Evolutionary conservation across 2,329 filamentous ascomycete genomes (phyloP).

Genomic region (Colletotrichum musae): DNA sequence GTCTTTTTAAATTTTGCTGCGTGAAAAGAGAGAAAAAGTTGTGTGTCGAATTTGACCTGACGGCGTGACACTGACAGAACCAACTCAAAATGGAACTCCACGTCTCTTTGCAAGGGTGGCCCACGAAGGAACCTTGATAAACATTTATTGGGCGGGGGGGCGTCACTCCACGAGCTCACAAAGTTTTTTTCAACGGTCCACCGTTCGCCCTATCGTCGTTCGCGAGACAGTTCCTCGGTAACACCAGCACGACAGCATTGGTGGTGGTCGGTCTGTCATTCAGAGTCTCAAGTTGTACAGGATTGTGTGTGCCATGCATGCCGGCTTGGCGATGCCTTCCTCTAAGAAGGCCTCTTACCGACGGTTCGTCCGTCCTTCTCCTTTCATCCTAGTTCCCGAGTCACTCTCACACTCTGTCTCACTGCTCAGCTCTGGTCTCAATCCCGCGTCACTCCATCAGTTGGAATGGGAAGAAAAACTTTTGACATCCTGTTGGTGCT

Average conservation of each 20-base stretch:
- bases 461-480: neutral
- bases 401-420: constrained; percentile 1
- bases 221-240: constrained; percentile 18
- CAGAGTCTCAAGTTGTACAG: too few species aligned
- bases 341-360: neutral
- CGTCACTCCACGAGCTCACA: too few species aligned
- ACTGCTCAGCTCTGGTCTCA: neutral
- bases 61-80: too few species aligned
- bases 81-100: too few species aligned
- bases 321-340: constrained; percentile 10
- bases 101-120: too few species aligned
- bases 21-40: too few species aligned
- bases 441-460: neutral
- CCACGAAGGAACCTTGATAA: too few species aligned
- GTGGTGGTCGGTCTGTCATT: neutral
- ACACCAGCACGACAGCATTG: neutral
- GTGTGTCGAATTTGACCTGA: too few species aligned
- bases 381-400: constrained; percentile 16
- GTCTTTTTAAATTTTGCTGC: too few species aligned
- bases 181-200: too few species aligned
- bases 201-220: too few species aligned
- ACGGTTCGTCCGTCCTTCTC: constrained; percentile 20
- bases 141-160: too few species aligned
- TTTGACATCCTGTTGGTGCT: neutral
- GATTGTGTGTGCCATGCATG: neutral